Evolutionary conservation across 2,329 filamentous ascomycete genomes (phyloP).

Genomic region (Cordyceps fumosorosea): DNA sequence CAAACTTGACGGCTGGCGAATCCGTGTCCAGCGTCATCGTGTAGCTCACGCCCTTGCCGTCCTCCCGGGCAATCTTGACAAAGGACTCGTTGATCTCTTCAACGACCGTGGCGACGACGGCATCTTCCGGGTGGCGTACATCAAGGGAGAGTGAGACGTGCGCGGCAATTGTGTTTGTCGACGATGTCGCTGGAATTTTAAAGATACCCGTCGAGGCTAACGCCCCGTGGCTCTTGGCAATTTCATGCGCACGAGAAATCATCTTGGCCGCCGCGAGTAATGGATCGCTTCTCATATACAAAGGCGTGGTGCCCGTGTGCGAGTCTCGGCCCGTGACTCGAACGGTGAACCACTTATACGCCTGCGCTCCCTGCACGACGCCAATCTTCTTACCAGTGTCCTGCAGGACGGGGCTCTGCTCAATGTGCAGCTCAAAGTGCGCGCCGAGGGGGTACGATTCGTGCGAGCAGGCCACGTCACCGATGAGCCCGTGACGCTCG

Average conservation of each 20-base stretch:
- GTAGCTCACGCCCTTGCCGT: slow-evolving; percentile 35
- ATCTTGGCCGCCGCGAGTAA: slow-evolving; percentile 29
- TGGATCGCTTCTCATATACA: slow-evolving; percentile 28
- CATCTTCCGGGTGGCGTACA: slow-evolving; percentile 52
- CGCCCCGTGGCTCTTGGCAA: slow-evolving; percentile 22
- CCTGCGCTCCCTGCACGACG: slow-evolving; percentile 27
- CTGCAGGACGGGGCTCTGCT: slow-evolving; percentile 73
- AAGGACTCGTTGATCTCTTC: slow-evolving; percentile 20
- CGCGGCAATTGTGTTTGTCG: slow-evolving; percentile 64
- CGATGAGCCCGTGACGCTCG: slow-evolving; percentile 60
- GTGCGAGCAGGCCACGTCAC: slow-evolving; percentile 21
- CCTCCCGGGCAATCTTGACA: slow-evolving; percentile 19
- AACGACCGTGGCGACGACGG: slow-evolving; percentile 41
- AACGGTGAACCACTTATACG: slow-evolving; percentile 27
- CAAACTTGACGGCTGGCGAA: slow-evolving; percentile 54
- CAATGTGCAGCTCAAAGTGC: slow-evolving; percentile 80
- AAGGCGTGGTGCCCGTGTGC: slow-evolving; percentile 26
- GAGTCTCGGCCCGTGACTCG: slow-evolving; percentile 24
- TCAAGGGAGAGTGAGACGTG: slow-evolving; percentile 61
- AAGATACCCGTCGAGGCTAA: slow-evolving; percentile 27
- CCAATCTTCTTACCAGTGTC: slow-evolving; percentile 22
- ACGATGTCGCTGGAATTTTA: slow-evolving; percentile 50
- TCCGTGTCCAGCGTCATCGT: slow-evolving; percentile 56
- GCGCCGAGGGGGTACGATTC: slow-evolving; percentile 54
- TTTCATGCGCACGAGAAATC: slow-evolving; percentile 23